phyloP scores from a whole-genome alignment of 140 eudicot species.

The Senecio squalidus region DNA sequence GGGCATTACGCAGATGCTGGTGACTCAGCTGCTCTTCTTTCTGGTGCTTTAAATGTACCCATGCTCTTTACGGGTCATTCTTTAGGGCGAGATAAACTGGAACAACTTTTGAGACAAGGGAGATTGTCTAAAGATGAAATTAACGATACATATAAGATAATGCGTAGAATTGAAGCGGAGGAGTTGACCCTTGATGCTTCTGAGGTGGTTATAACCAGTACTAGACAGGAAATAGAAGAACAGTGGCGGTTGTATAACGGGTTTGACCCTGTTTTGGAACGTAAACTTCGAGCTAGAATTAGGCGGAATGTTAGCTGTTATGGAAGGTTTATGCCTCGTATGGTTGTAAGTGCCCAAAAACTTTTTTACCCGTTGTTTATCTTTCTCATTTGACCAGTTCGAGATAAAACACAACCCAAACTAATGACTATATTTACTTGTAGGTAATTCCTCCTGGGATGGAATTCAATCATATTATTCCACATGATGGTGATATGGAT shows the following conservation, averaged over 20 bases:
- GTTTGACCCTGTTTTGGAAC: slow-evolving; percentile 80
- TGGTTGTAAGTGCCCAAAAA: slow-evolving; percentile 66
- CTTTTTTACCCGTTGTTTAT: too few species aligned
- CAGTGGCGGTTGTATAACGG: slow-evolving; percentile 97
- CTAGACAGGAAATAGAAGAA: slow-evolving; percentile 97
- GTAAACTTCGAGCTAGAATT: slow-evolving; percentile 88
- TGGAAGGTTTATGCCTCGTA: slow-evolving; percentile 99
- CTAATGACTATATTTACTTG: slow-evolving; percentile 10
- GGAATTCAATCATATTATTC: slow-evolving; percentile 95
- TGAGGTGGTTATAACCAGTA: slow-evolving; percentile 90
- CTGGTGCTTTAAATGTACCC: slow-evolving; percentile 95
- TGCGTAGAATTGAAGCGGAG: slow-evolving; percentile 98
- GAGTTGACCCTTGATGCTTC: slow-evolving; percentile 96
- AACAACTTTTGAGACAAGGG: slow-evolving; percentile 88
- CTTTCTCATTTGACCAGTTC: too few species aligned
- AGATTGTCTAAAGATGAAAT: slow-evolving; percentile 87
- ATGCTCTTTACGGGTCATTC: slow-evolving; percentile 98
- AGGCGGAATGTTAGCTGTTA: slow-evolving; percentile 96
- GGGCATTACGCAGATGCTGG: slow-evolving; percentile 99
- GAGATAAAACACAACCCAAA: neutral
- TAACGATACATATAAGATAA: slow-evolving; percentile 76
- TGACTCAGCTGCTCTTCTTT: slow-evolving; percentile 90
- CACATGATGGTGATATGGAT: slow-evolving; percentile 95
- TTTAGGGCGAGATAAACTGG: slow-evolving; percentile 89
- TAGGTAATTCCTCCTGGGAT: slow-evolving; percentile 99